Evolutionary conservation across 768 basidiomycete species (phyloP), one percentile per base, ranked within the genome.

Genomic region (Clitopilus hobsonii): DNA sequence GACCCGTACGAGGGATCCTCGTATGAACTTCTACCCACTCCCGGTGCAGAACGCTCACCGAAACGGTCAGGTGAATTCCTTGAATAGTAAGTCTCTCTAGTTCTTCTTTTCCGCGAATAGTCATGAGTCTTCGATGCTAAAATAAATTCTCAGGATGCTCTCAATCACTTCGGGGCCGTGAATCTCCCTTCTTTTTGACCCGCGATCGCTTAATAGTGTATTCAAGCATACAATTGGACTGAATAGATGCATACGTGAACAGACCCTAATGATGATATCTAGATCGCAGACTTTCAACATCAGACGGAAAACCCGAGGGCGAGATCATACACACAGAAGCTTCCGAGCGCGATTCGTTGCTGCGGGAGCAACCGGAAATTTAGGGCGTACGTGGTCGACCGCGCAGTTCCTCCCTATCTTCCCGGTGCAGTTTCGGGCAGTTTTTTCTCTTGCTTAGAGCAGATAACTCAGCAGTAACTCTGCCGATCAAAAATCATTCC

Each of bases 21-120:
- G 23, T 79, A 71, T 62, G 77, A 79, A 61, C 68, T 79, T 71
- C 61, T 74, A 56, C 63, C 54, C 24, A 54, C 72, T 66, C 41
- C 41, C 22, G 18, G 41, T 20, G 41, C 6, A 20, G 41, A 27
- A 30, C 52, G 23, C 36, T 32, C 49, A 28, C 38, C 51, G 38
- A 28, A n/a, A 23, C 28, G 18, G 18, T 51, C 50, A 51, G 26
- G 32, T 51, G 28, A 51, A 18, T 51, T 51, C 26, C 30, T 26
- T 14, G 16, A 51, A 29, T 45, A 45, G 41, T 20, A 36, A 11
- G 32, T 36, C 13, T 36, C 32, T n/a, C n/a, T n/a, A n/a, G n/a
- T n/a, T n/a, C n/a, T n/a, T n/a, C 4, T 36, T 36, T 2, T 4
- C 10, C 32, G 13, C 8, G 10, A 36, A 10, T 11, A 11, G 2